Evolutionary conservation across 2,329 filamentous ascomycete species (phyloP), one percentile per base, ranked within the genome.

Genomic region (Aspergillus candidus): DNA sequence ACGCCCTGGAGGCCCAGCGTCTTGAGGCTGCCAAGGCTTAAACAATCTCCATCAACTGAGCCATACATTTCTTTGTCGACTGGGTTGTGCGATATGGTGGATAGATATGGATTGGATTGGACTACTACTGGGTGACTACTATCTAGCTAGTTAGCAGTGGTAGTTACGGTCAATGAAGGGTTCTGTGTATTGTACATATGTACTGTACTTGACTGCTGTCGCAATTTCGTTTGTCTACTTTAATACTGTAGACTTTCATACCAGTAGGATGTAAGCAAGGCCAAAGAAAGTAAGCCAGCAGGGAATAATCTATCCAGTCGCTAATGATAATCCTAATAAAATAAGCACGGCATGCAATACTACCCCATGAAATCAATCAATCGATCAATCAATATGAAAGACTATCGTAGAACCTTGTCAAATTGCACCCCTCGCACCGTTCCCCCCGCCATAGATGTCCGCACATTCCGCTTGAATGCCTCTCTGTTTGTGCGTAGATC

Each of bases 401-500:
- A 27, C 7, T 34, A 87, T 69, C 82, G 84, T 60, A 88, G 66
- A 33, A 96, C 90, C 41, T 83, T 76, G 52, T 97, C 89, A 61
- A 89, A 98, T 6, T 70, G 66, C 55, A 82, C 75, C 3, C 82
- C 84, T 66, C 81, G 83, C 33, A 97, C 82, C 1, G 71, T 71
- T 6, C 89, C 88, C 41, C 93, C 93, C 3, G 73, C 75, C 87
- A 98, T 95, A 6, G 88, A 78, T 15, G 76, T 77, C 59, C 86
- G 79, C 32, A 97, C 93, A 61, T 97, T 96, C 49, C 88, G 77
- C 76, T 90, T 93, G 72, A 98, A 98, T 27, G 76, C 80, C 42
- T 97, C 93, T 32, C 89, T 75, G 67, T 93, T 94, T 38, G 76
- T 76, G 58, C 91, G 82, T 56, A 98, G 74, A 62, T 97, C 93